Base-by-base conservation (phyloP, 352 stramenopile genomes). In the Halophytophthora polymorphica region DNA sequence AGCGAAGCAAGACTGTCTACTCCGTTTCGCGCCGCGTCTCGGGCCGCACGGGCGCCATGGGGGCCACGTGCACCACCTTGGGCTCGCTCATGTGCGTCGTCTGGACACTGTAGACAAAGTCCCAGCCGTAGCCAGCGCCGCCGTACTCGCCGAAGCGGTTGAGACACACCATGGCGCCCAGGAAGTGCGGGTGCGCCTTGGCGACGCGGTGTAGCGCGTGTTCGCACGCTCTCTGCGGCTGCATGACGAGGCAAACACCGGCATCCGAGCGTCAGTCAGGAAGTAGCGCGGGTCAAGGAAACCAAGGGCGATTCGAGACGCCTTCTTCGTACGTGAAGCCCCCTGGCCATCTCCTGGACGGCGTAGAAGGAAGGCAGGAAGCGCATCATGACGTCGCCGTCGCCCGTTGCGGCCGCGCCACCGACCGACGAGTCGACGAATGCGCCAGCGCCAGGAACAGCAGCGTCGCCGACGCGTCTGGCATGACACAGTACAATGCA, bases 341-440 rank as follows among this genome's bases (percentile, higher is more conserved):
- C 83, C 18, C 50, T 72, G 17, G 65, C 82, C 83, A 93, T 93
- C 48, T 92, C 78, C 47, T 90, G 75, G 0, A 93, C 83, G 0
- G 83, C 83, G 31, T 86, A 74, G 57, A 87, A 94, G 14, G 89
- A 82, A 5, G 88, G 89, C 28, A 95, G 40, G 56, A 97, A 96
- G 11, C 87, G 83, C 88, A 97, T 96, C 86, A 97, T 96, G 23
- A 97, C 61, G 57, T 96, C 89, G 21, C 88, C 89, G 50, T 96
- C 88, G 46, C 88, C 88, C 3, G 89, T 97, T 7, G 83, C 84
- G 17, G 88, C 89, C 23, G 83, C 83, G 25, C 83, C 88, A 1
- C 89, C 89, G 10, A 91, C 73, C 13, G 64, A 56, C 18, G 73
- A 89, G 46, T 96, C 86, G 11, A 94, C 88, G 43, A 95, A 97